Evolutionary conservation across 345 rosid genomes (phyloP), one percentile per base, ranked within the genome.

Genomic region (Citrus mangshanensis): DNA sequence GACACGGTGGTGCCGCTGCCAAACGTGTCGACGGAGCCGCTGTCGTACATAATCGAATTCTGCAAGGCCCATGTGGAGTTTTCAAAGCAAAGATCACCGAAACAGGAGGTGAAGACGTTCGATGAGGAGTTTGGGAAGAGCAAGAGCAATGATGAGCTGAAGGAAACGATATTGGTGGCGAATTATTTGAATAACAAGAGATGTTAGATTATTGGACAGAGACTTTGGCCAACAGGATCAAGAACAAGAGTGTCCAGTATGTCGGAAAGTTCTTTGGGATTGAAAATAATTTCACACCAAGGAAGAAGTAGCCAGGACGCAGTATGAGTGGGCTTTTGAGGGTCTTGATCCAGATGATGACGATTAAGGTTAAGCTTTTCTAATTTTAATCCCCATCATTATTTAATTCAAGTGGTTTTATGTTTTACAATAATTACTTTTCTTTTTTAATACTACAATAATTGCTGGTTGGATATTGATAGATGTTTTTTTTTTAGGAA

Each of bases 201-300:
- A 62, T 85, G 51, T 77, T 87, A 35, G 89, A 84, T 7, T 89
- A 37, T 37, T 37, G 40, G 30, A 74, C 40, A 40, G 78, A 54
- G 72, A 58, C 79, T 6, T 59, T 71, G 21, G 87, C 89, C 12
- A 72, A 84, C 2, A 73, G 82, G 72, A 85, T 89, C 32, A 25
- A 79, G 77, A 84, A 85, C 51, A 84, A 73, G 88, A 82, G 87
- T 24, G 88, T 85, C 16, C 85, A 82, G 77, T 25, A 54, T 9
- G 87, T 75, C 8, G 79, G 89, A 75, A 21, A 9, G 3, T 85
- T 85, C 22, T 85, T 82, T 6, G 88, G 82, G n/a, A 60, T 34
- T 34, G 35, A 34, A 34, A 25, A 42, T n/a, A 88, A 85, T 67
- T 85, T 59, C n/a, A 81, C 88, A 0, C 76, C 10, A 83, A 79